A percentile compares a stretch with the other conserved stretches of the same genome.
Conservation (phyloP, 1,139 yeast genomes). For the Yamadazyma spencermartinsiae region DNA sequence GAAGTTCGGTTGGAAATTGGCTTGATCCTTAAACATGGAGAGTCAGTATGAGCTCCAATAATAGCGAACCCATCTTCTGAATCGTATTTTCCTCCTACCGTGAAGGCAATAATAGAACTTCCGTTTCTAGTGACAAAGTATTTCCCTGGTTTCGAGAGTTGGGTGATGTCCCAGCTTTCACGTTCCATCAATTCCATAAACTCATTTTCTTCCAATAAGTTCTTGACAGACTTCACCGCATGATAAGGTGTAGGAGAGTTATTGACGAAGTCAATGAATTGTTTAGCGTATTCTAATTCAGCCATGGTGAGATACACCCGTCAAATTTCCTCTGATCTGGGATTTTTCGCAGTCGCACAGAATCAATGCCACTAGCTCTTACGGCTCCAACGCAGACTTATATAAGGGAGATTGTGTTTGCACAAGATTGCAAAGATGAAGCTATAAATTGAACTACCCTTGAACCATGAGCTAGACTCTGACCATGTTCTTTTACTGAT, state of each 20-base stretch:
- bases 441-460: too few relatives aligned
- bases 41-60: constrained; percentile 93
- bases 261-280: constrained; percentile 77
- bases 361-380: too few relatives aligned
- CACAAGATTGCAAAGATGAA: too few relatives aligned
- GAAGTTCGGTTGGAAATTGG: constrained; percentile 75
- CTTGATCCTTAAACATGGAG: constrained; percentile 88
- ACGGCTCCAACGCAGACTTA: too few relatives aligned
- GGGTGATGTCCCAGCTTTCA: constrained; percentile 53
- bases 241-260: constrained; percentile 94
- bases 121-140: constrained; percentile 85
- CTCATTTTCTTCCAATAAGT: constrained; percentile 56
- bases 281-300: constrained; percentile 41
- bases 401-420: too few relatives aligned
- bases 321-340: too few relatives aligned
- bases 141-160: constrained; percentile 56
- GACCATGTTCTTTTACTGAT: too few relatives aligned
- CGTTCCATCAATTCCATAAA: constrained; percentile 76
- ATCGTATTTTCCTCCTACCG: constrained; percentile 68
- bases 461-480: too few relatives aligned
- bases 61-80: constrained; percentile 88
- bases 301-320: too few relatives aligned
- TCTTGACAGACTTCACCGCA: constrained; percentile 70
- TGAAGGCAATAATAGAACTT: constrained; percentile 85
- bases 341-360: too few relatives aligned